phyloP scores from a whole-genome alignment of 768 basidiomycete genomes.

The Leucocoprinus sp. region DNA sequence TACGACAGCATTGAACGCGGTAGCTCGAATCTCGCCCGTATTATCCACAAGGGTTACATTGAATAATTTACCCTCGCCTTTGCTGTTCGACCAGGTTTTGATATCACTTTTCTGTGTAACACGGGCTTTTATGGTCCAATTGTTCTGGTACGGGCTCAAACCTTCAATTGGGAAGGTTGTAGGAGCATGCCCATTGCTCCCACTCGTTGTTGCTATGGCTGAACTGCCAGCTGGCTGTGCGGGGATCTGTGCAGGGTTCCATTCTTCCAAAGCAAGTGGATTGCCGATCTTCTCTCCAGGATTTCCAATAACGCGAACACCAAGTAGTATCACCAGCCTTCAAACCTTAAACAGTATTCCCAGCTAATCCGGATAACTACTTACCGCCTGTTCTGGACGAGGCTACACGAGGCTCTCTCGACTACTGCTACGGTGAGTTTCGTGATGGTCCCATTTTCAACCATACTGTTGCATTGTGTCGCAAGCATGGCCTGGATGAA shows the following conservation, averaged over 20 bases:
- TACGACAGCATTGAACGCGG: slow-evolving; percentile 81
- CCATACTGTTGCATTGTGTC: slow-evolving; percentile 76
- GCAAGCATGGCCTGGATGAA: slow-evolving; percentile 94
- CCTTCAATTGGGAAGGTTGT: slow-evolving; percentile 79
- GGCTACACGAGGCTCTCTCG: slow-evolving; percentile 73
- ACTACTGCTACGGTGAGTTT: slow-evolving; percentile 66
- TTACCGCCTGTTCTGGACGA: slow-evolving; percentile 78
- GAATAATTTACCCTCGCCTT: slow-evolving; percentile 94
- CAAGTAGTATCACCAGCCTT: slow-evolving; percentile 66
- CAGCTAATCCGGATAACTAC: slow-evolving; percentile 17
- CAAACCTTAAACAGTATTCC: slow-evolving; percentile 31
- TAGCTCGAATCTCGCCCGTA: slow-evolving; percentile 84
- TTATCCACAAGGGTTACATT: slow-evolving; percentile 93
- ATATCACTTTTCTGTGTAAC: slow-evolving; percentile 87
- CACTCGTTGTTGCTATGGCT: neutral
- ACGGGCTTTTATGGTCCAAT: slow-evolving; percentile 96
- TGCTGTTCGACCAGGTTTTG: slow-evolving; percentile 78
- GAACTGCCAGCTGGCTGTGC: slow-evolving; percentile 1
- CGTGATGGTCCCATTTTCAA: slow-evolving; percentile 51
- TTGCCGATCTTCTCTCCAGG: slow-evolving; percentile 69
- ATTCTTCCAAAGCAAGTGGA: slow-evolving; percentile 27
- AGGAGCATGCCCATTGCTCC: neutral
- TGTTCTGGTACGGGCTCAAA: slow-evolving; percentile 94
- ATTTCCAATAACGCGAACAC: slow-evolving; percentile 46
- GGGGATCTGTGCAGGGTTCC: slow-evolving; percentile 17